Evolutionary conservation across 345 rosid genomes (phyloP), one percentile per base, ranked within the genome.

Genomic region (Citrus sp.): DNA sequence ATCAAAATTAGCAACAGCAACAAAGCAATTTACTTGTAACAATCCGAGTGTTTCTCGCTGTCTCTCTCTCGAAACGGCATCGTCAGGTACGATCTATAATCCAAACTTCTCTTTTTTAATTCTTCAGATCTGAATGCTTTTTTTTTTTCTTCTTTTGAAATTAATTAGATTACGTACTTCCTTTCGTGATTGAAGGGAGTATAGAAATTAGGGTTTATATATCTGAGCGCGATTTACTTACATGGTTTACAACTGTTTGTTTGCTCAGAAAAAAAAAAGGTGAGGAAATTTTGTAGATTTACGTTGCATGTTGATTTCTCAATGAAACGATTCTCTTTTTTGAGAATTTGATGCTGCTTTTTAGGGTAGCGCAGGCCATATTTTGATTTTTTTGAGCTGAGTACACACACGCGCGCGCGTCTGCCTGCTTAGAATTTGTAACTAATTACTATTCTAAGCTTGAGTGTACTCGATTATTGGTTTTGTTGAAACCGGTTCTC

Each of bases 121-220:
- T 18, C 65, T 28, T 42, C 78, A 74, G 82, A 79, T 79, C 82
- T 74, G 82, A 59, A 28, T 58, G 37, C 22, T 54, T 21, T 24
- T n/a, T 54, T 76, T 76, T 66, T 54, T 54, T 21, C 32, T 24
- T 9, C n/a, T 76, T 65, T 7, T 19, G 21, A 3, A 19, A 46
- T 46, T 9, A 14, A 35, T 64, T 32, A 18, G 21, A 64, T 46
- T 24, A 7, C 13, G 4, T 64, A 6, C 6, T 65, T 4, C 19
- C 2, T 59, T 77, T 40, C 34, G 6, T 13, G 42, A 27, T 30
- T 32, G 58, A 49, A 42, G 49, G 19, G 16, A 9, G 40, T 27
- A 13, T 13, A 8, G 30, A 51, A 13, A 30, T 16, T 79, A 59
- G 69, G 74, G 78, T 59, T 73, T 46, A 13, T 13, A 67, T 54